Conservation (phyloP, 129 eudicot species). For the Artemisia annua region DNA sequence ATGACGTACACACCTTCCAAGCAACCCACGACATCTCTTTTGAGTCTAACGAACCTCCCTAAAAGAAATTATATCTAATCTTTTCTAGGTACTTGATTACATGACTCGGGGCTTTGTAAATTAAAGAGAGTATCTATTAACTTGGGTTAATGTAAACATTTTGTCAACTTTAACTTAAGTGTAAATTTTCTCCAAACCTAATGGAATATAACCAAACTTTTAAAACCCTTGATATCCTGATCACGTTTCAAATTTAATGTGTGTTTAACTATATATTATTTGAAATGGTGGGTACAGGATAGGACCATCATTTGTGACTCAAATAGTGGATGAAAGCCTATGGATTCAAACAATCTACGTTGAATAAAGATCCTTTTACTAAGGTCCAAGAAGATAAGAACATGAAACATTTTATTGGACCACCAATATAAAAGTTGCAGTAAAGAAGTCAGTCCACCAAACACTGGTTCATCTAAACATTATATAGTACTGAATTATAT, state of each 20-base stretch:
- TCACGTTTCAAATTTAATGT: too few species aligned
- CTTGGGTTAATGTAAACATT: neutral
- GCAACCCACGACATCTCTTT: too few species aligned
- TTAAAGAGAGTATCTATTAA: too few species aligned
- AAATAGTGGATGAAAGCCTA: neutral
- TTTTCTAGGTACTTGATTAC: too few species aligned
- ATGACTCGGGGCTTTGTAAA: too few species aligned
- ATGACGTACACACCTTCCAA: too few species aligned
- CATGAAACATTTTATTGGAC: neutral
- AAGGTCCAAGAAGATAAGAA: constrained; percentile 12
- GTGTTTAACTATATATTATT: too few species aligned
- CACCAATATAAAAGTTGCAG: constrained; percentile 8
- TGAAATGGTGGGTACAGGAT: neutral
- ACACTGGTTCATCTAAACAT: neutral
- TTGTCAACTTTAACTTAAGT: neutral
- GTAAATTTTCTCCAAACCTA: neutral
- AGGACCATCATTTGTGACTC: neutral
- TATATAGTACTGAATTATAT: neutral
- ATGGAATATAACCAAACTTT: too few species aligned
- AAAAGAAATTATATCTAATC: too few species aligned
- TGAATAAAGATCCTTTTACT: neutral
- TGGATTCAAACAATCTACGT: neutral
- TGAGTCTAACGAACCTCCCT: too few species aligned
- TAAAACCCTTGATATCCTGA: too few species aligned
- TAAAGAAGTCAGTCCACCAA: constrained; percentile 4